A percentile compares a stretch with the other conserved stretches of the same genome.
phyloP scores from a whole-genome alignment of 2,329 filamentous ascomycete genomes.

The Botrytis galanthina region DNA sequence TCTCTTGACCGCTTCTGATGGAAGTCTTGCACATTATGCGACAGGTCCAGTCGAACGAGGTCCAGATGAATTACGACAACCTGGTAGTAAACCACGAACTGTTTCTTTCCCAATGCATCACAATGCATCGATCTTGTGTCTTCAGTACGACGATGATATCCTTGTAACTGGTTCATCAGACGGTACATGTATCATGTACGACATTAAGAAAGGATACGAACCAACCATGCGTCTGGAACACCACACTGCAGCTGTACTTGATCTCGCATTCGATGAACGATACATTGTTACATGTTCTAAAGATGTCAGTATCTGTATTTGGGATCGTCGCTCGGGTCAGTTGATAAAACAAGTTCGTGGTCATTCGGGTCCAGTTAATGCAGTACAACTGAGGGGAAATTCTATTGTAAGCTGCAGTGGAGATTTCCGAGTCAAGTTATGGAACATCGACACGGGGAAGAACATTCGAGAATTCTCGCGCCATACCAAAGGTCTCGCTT shows the following conservation, averaged over 20 bases:
- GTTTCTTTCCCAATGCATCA: conserved; percentile 68
- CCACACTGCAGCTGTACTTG: conserved; percentile 85
- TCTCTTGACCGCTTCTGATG: conserved; percentile 53
- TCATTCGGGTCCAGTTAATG: conserved; percentile 90
- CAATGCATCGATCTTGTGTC: conserved; percentile 87
- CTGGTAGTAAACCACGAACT: conserved; percentile 51
- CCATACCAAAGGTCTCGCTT: conserved; percentile 90
- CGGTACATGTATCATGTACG: conserved; percentile 86
- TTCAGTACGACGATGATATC: conserved; percentile 91
- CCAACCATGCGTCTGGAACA: conserved; percentile 75
- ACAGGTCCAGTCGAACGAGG: conserved; percentile 42
- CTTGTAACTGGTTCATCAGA: conserved; percentile 96
- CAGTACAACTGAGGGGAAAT: conserved; percentile 91
- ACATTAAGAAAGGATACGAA: conserved; percentile 72
- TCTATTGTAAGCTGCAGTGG: conserved; percentile 91
- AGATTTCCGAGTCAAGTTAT: conserved; percentile 89
- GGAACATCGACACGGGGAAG: conserved; percentile 87
- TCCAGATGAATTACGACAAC: conserved; percentile 33
- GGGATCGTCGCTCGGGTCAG: conserved; percentile 77
- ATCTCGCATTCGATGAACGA: conserved; percentile 87
- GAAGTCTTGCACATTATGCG: conserved; percentile 54
- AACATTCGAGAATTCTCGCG: conserved; percentile 87
- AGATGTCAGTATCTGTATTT: conserved; percentile 89
- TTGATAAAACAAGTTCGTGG: conserved; percentile 78
- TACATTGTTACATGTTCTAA: conserved; percentile 98